phyloP scores from a whole-genome alignment of 306 rosid genomes.

The Begonia masoniana region DNA sequence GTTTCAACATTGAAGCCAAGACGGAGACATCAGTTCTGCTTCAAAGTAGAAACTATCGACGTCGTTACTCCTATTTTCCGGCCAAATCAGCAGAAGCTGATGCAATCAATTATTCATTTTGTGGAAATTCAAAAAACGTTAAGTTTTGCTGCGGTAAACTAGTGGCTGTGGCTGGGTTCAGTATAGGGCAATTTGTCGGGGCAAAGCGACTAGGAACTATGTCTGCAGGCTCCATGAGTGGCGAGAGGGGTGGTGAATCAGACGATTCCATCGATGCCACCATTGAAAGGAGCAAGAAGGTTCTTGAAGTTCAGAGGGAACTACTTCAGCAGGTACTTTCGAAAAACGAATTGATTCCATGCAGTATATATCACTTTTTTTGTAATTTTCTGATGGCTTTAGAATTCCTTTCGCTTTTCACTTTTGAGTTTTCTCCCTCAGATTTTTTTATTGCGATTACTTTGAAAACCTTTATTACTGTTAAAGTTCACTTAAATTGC shows the following conservation, averaged over 20 bases:
- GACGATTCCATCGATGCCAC: constrained; percentile 55
- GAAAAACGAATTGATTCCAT: too few species aligned
- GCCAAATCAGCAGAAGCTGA: constrained; percentile 11
- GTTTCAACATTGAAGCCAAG: constrained; percentile 33
- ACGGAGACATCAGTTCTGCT: constrained; percentile 23
- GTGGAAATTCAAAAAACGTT: constrained; percentile 12
- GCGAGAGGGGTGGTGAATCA: constrained; percentile 31
- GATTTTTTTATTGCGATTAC: not conserved
- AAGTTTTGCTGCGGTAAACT: constrained; percentile 24
- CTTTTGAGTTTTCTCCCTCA: not conserved
- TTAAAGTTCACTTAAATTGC: too few species aligned
- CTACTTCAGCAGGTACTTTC: constrained; percentile 58
- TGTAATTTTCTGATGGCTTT: not conserved
- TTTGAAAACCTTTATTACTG: too few species aligned
- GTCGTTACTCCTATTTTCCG: constrained; percentile 12
- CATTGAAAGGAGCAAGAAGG: constrained; percentile 78
- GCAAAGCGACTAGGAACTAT: constrained; percentile 24
- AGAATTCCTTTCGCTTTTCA: not conserved
- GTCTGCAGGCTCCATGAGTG: constrained; percentile 18
- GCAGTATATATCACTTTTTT: too few species aligned
- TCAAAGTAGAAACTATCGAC: constrained; percentile 15
- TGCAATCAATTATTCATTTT: constrained; percentile 9
- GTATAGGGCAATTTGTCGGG: constrained; percentile 25
- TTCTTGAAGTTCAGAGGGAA: constrained; percentile 62
- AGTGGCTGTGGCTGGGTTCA: constrained; percentile 16